Conservation (phyloP, 2,329 filamentous ascomycete genomes). For the Cytospora paraplurivora region DNA sequence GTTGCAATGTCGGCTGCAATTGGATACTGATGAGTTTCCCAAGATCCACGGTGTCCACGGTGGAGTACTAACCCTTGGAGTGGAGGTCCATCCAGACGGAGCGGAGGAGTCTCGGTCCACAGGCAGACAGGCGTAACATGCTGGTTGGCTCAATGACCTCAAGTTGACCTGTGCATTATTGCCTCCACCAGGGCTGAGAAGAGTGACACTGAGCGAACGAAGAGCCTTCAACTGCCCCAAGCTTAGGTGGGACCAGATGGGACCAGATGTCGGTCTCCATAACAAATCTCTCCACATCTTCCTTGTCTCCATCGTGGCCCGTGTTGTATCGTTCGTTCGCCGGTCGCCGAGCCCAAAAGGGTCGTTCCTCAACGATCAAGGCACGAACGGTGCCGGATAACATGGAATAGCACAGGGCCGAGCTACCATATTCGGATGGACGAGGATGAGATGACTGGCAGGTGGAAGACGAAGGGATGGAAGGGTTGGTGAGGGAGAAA, state of each 20-base stretch:
- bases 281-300: background rate
- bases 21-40: slow-evolving; percentile 19
- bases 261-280: slow-evolving; percentile 3
- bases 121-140: background rate
- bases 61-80: slow-evolving; percentile 16
- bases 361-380: background rate
- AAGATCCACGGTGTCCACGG: slow-evolving; percentile 19
- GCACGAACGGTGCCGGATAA: background rate
- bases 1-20: slow-evolving; percentile 13
- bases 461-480: background rate
- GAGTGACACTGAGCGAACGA: background rate
- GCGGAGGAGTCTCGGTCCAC: slow-evolving; percentile 12
- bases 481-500: background rate
- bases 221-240: slow-evolving; percentile 23
- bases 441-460: background rate
- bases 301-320: background rate
- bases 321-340: background rate
- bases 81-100: background rate
- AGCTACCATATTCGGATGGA: background rate
- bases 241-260: slow-evolving; percentile 8
- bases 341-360: slow-evolving; percentile 2
- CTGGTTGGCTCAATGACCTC: slow-evolving; percentile 12
- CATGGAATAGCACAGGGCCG: background rate
- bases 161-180: slow-evolving; percentile 21
- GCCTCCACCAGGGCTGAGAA: slow-evolving; percentile 6